phyloP scores from a whole-genome alignment of 768 basidiomycete species.

The Russula ochroleuca region DNA sequence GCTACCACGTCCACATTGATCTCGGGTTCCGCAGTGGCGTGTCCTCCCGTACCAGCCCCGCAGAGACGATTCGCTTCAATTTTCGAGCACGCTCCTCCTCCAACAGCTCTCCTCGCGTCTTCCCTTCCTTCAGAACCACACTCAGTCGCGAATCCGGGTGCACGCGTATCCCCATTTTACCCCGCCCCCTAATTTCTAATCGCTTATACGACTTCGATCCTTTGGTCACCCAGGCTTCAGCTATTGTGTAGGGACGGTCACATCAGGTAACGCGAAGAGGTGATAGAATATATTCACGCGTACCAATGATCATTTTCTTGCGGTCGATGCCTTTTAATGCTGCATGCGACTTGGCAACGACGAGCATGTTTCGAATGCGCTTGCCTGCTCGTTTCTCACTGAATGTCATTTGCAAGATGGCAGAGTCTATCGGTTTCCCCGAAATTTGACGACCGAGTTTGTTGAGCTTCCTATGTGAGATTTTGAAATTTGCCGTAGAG shows the following conservation, averaged over 20 bases:
- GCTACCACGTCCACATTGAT: conserved; percentile 75
- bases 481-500: conserved; percentile 89
- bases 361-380: conserved; percentile 85
- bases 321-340: conserved; percentile 67
- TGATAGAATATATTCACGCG: conserved; percentile 35
- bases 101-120: conserved; percentile 65
- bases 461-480: conserved; percentile 90
- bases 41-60: conserved; percentile 76
- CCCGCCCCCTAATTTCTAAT: conserved; percentile 80
- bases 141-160: conserved; percentile 72
- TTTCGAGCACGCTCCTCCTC: conserved; percentile 59
- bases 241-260: conserved; percentile 38
- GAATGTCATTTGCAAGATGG: conserved; percentile 96
- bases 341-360: conserved; percentile 83
- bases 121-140: conserved; percentile 77
- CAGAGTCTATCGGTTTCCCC: conserved; percentile 88
- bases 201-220: conserved; percentile 59
- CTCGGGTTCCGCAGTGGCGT: conserved; percentile 69
- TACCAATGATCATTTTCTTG: conserved; percentile 76
- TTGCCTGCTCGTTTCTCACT: conserved; percentile 86
- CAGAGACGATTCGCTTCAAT: conserved; percentile 73
- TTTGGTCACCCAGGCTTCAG: conserved; percentile 93
- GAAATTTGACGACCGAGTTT: conserved; percentile 82
- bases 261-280: conserved; percentile 1
- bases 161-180: conserved; percentile 68